Base-by-base conservation (phyloP, 768 basidiomycete genomes). In the Myochromella boudieri region DNA sequence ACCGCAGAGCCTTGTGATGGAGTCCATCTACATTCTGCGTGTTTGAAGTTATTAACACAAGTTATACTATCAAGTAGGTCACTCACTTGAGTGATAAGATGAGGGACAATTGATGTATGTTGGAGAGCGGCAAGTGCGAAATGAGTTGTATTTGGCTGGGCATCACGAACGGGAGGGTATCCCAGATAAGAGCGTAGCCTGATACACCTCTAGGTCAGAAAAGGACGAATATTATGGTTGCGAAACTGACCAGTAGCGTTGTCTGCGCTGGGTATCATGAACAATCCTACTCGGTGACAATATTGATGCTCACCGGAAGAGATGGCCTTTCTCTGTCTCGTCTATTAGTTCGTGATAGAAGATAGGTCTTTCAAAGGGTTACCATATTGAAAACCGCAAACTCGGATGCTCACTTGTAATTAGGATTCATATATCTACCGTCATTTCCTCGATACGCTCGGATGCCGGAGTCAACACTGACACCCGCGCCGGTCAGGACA, bases 391-490 rank as follows among this genome's bases (percentile, higher is more conserved):
- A 42, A 47, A 24, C 12, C 12, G 24, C 26, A 46, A 22, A 12
- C 41, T 22, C 26, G 33, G 27, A 17, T 21, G 63, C 79, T 55
- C 58, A 90, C 88, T 83, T 85, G 72, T 89, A 91, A 64, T 91
- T 86, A n/a, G 87, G 89, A 58, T 92, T 90, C 81, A 89, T 81
- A 65, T 92, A 92, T 53, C 85, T 72, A 12, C 94, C 94, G 59
- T 95, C 89, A 51, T 73, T 62, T 29, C 94, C 94, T 47, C 94
- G 73, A 66, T 97, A 97, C n/a, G 94, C 93, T 54, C 91, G 75
- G 50, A 98, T 95, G 36, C 95, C 95, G 21, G 88, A 91, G 65
- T 97, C 95, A 22, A 97, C 94, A 62, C 88, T 91, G 54, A 97
- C 90, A 6, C 95, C 95, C 0, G 95, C 95, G 2, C 94, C 94